Evolutionary conservation across 2,329 filamentous ascomycete genomes (phyloP).

Genomic region (Trichoderma hamatum): DNA sequence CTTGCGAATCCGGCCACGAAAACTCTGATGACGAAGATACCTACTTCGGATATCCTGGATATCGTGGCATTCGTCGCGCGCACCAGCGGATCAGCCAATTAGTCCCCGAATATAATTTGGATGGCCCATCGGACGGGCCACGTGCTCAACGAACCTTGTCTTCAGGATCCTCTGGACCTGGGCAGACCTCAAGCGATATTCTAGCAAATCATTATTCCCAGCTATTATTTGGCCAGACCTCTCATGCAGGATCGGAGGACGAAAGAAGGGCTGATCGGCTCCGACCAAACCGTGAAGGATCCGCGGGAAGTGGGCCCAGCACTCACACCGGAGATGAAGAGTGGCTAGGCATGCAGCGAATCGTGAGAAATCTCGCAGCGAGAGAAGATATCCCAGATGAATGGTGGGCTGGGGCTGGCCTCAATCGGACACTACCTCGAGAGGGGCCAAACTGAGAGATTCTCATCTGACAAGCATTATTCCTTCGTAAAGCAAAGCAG

Average conservation of each 20-base stretch:
- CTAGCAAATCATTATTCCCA: neutral
- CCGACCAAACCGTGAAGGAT: constrained; percentile 21
- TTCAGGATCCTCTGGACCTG: neutral
- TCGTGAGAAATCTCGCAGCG: constrained; percentile 70
- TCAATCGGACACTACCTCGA: constrained; percentile 59
- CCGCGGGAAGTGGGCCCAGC: neutral
- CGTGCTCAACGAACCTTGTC: neutral
- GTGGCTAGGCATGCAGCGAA: constrained; percentile 67
- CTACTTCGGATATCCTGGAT: constrained; percentile 43
- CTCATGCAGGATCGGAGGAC: constrained; percentile 36
- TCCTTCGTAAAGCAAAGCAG: neutral
- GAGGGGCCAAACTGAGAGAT: constrained; percentile 31
- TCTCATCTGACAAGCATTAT: neutral
- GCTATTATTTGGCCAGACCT: constrained; percentile 31
- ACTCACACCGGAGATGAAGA: constrained; percentile 42
- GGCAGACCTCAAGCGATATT: neutral
- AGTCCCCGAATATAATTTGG: constrained; percentile 30
- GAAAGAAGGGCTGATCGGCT: constrained; percentile 25
- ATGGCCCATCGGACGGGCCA: constrained; percentile 28
- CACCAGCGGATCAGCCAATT: constrained; percentile 19
- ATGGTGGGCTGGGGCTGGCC: constrained; percentile 75
- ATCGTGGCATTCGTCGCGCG: constrained; percentile 6
- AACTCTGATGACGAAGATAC: constrained; percentile 60
- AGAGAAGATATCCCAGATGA: constrained; percentile 79
- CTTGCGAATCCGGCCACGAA: constrained; percentile 58